Evolutionary conservation across 495 filamentous ascomycete species (phyloP).

Genomic region (Tuber umbilicatum): DNA sequence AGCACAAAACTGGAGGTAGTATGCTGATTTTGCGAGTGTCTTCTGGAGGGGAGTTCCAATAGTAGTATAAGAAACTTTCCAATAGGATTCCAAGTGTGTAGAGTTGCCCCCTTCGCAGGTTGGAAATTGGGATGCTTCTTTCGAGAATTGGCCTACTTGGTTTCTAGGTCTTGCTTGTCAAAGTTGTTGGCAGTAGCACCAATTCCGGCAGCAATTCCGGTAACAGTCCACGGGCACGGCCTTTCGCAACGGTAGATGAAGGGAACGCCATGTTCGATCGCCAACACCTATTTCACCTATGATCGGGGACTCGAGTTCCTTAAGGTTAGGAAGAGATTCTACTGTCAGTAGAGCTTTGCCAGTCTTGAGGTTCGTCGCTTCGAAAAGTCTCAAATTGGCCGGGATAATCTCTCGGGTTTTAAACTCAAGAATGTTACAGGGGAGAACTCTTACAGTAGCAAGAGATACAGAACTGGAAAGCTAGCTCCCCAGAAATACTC

Average conservation of each 20-base stretch:
- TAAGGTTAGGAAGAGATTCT: conserved; percentile 59
- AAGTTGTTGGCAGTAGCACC: conserved; percentile 73
- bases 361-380: conserved; percentile 69
- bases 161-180: conserved; percentile 55
- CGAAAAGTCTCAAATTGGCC: conserved; percentile 66
- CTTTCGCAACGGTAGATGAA: conserved; percentile 61
- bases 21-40: conserved; percentile 71
- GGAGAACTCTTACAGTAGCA: too few relatives aligned
- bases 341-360: conserved; percentile 68
- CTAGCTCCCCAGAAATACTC: too few relatives aligned
- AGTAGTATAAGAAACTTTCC: conserved; percentile 70
- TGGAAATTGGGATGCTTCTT: conserved; percentile 56
- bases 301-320: conserved; percentile 45
- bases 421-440: conserved; percentile 69
- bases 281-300: conserved; percentile 55
- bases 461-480: too few relatives aligned
- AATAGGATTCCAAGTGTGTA: conserved; percentile 57
- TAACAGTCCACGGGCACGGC: conserved; percentile 57
- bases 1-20: conserved; percentile 66
- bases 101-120: conserved; percentile 52
- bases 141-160: conserved; percentile 57
- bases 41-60: conserved; percentile 72
- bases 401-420: conserved; percentile 82
- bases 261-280: conserved; percentile 62
- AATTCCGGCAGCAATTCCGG: conserved; percentile 75